A percentile compares a stretch with the other conserved stretches of the same genome.
These are phyloP conservation scores for Suhomyces panamericanus DNA, from an alignment of 1,139 yeast genomes.

Conservation along the genomic window DNA sequence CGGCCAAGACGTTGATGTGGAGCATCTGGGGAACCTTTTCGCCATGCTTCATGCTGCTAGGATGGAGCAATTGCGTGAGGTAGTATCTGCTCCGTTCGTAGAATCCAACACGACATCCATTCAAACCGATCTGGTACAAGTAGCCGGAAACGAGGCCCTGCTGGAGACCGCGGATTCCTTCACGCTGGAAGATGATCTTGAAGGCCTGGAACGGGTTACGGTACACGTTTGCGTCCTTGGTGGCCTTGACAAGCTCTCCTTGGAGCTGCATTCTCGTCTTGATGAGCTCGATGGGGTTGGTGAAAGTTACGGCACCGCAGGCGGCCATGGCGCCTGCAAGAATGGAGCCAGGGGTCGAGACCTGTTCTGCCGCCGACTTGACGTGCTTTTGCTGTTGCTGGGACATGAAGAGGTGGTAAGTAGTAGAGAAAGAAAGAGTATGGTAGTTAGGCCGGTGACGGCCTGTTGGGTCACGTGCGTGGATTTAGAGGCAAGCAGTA, in stretches of 20 bases:
- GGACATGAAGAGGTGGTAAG: constrained; percentile 7
- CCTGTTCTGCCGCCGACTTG: constrained; percentile 46
- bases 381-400: constrained; percentile 7
- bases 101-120: constrained; percentile 91
- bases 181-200: constrained; percentile 68
- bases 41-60: constrained; percentile 46
- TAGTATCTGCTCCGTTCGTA: constrained; percentile 81
- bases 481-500: too few species aligned
- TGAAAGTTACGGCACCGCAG: constrained; percentile 95
- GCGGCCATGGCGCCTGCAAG: constrained; percentile 95
- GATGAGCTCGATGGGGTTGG: constrained; percentile 92
- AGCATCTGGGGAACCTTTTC: constrained; percentile 53
- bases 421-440: neutral
- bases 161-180: constrained; percentile 86
- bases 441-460: neutral
- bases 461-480: neutral
- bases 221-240: constrained; percentile 55
- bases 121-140: constrained; percentile 82
- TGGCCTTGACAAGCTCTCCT: constrained; percentile 73
- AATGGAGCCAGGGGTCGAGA: constrained; percentile 76
- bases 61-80: constrained; percentile 57
- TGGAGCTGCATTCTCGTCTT: constrained; percentile 96
- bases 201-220: constrained; percentile 87
- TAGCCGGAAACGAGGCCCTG: constrained; percentile 85
- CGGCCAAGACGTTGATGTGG: constrained; percentile 73